Evolutionary conservation across 805 yeast genomes (phyloP).

Genomic region (Wilhelminamyces savonicus): DNA sequence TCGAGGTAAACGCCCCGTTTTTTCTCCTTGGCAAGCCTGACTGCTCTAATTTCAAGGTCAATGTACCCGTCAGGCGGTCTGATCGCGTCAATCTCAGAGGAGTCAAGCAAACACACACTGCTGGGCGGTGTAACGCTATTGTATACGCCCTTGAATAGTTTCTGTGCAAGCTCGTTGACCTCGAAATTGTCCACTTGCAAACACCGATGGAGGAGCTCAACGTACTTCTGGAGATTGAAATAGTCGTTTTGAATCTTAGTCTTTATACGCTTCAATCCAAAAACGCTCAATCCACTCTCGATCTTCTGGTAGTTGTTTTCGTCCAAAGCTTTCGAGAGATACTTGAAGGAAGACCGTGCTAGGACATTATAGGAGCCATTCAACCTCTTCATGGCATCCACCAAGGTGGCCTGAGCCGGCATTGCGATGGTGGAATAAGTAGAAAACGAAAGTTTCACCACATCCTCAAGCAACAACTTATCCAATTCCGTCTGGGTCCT

Average conservation of each 20-base stretch:
- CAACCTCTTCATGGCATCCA: conserved; percentile 63
- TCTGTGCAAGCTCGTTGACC: conserved; percentile 49
- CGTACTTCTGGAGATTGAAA: conserved; percentile 41
- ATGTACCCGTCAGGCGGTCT: conserved; percentile 58
- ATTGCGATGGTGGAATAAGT: conserved; percentile 63
- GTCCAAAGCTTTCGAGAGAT: conserved; percentile 44
- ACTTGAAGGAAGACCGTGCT: conserved; percentile 42
- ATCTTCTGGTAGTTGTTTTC: conserved; percentile 42
- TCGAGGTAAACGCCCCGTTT: conserved; percentile 43
- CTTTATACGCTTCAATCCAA: conserved; percentile 52
- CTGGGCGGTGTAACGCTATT: conserved; percentile 28
- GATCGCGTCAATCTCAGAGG: conserved; percentile 35
- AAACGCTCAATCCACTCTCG: conserved; percentile 56
- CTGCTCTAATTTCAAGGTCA: conserved; percentile 52
- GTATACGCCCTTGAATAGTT: conserved; percentile 34
- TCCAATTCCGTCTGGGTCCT: conserved; percentile 67
- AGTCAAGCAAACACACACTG: conserved; percentile 44
- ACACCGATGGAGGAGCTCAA: conserved; percentile 47
- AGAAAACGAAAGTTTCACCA: conserved; percentile 60
- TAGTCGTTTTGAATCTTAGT: conserved; percentile 54
- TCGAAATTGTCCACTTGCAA: conserved; percentile 49
- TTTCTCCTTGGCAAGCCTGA: conserved; percentile 54
- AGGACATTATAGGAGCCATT: conserved; percentile 59
- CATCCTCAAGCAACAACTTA: conserved; percentile 53
- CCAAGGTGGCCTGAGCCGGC: conserved; percentile 63